Evolutionary conservation across 306 rosid species (phyloP), one percentile per base, ranked within the genome.

Genomic region (Cercis canadensis): DNA sequence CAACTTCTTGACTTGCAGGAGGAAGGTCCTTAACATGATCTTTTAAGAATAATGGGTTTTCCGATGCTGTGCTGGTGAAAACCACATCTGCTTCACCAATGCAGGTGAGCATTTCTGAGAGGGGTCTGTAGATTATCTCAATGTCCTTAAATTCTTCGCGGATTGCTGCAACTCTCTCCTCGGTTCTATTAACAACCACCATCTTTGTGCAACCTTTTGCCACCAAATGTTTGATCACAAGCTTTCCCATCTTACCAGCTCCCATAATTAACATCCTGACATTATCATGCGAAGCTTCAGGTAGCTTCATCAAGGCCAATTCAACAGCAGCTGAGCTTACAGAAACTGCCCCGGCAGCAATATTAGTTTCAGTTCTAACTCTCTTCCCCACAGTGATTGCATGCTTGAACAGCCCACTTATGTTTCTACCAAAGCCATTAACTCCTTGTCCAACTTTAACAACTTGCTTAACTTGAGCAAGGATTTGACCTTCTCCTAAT

Each of bases 181-280:
- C 96, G 1, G 86, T 79, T 69, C 99, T 83, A 77, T 95, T 95
- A 67, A 91, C 96, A 62, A 95, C 96, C 62, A 95, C 92, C 96
- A 91, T 85, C 81, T 74, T 86, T 62, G 75, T 81, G 76, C 97
- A 89, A 58, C 99, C 97, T 86, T 95, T 95, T 52, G 99, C 87
- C 12, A 81, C 96, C 88, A 91, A 84, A 80, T 94, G 98, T 75
- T 94, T 94, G 75, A 94, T 94, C 58, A 94, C 97, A 73, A 95
- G 95, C 81, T 95, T 95, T 55, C 97, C 99, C 99, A 95, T 95
- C 86, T 95, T 95, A 21, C 99, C 99, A 18, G 96, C 97, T 80
- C 99, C 99, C 31, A 95, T 77, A 62, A 91, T 86, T 82, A 95
- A 75, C 89, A 95, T 91, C 57, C 87, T 82, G 46, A 90, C 90